Percentiles rank a stretch among this genome's conserved stretches.
Conservation (phyloP, 2,329 filamentous ascomycete species). For the Aureobasidium lini region DNA sequence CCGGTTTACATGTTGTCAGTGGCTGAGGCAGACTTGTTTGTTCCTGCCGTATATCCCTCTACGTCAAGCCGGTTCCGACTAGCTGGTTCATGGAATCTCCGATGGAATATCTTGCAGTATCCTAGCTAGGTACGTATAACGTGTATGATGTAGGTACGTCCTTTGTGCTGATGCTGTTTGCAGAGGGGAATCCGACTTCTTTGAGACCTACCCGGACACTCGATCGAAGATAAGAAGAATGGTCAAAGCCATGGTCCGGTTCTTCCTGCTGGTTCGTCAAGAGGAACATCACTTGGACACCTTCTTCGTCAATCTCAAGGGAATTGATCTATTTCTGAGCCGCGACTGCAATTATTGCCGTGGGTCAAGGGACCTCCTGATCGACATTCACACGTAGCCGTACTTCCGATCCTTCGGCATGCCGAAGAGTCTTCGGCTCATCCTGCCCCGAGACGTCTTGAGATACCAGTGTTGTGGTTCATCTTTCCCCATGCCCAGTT, state of each 20-base stretch:
- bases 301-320: too few relatives aligned
- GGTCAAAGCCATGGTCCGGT: neutral
- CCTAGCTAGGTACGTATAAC: neutral
- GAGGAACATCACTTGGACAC: too few relatives aligned
- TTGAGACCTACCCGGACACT: neutral
- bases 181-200: neutral
- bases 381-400: too few relatives aligned
- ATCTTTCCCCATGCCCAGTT: too few relatives aligned
- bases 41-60: neutral
- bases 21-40: slow-evolving; percentile 1
- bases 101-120: neutral
- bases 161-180: slow-evolving; percentile 1
- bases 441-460: neutral
- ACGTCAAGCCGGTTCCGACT: slow-evolving; percentile 7
- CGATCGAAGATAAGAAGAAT: neutral
- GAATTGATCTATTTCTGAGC: too few relatives aligned
- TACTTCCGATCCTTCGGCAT: neutral
- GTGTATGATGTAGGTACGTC: neutral
- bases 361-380: too few relatives aligned
- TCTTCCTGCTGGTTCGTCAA: neutral
- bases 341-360: too few relatives aligned
- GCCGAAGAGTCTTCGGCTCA: neutral
- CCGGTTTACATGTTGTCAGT: slow-evolving; percentile 1
- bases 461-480: neutral
- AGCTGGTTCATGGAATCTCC: slow-evolving; percentile 7